A percentile compares a stretch with the other conserved stretches of the same genome.
Evolutionary conservation across 169 alveolate species (phyloP).

Genomic region (Cystoisospora suis): DNA sequence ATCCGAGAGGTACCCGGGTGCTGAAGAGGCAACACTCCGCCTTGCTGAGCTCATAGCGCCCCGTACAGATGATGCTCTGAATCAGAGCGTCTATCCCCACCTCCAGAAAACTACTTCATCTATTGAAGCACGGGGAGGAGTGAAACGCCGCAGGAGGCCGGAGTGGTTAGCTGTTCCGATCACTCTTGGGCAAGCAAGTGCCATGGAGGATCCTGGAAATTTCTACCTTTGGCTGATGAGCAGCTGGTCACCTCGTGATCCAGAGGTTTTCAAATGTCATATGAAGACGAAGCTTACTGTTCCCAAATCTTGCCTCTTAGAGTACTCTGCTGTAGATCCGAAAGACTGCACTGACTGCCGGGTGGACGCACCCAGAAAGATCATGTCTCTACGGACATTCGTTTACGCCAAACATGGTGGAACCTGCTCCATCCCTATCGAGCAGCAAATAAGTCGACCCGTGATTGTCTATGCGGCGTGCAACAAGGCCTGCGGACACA

Average conservation of each 20-base stretch:
- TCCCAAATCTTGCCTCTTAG: conserved; percentile 27
- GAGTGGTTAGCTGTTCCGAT: conserved; percentile 63
- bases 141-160: conserved; percentile 31
- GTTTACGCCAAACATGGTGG: conserved; percentile 44
- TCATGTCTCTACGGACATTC: conserved; percentile 30
- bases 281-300: conserved; percentile 34
- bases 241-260: conserved; percentile 49
- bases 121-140: background rate
- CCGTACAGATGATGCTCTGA: background rate
- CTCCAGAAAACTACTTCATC: background rate
- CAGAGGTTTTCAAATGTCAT: conserved; percentile 59
- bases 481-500: conserved; percentile 37
- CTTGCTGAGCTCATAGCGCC: conserved; percentile 1
- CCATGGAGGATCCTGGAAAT: conserved; percentile 47
- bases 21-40: background rate
- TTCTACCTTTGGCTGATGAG: conserved; percentile 55
- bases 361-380: background rate
- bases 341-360: conserved; percentile 52
- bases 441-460: background rate
- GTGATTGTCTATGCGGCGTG: conserved; percentile 35
- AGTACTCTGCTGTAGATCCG: conserved; percentile 35
- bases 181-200: background rate
- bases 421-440: conserved; percentile 41
- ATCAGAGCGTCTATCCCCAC: background rate
- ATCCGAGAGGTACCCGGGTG: background rate